Conservation (phyloP, 2,329 filamentous ascomycete genomes). For the Ceratocystis cacaofunesta region DNA sequence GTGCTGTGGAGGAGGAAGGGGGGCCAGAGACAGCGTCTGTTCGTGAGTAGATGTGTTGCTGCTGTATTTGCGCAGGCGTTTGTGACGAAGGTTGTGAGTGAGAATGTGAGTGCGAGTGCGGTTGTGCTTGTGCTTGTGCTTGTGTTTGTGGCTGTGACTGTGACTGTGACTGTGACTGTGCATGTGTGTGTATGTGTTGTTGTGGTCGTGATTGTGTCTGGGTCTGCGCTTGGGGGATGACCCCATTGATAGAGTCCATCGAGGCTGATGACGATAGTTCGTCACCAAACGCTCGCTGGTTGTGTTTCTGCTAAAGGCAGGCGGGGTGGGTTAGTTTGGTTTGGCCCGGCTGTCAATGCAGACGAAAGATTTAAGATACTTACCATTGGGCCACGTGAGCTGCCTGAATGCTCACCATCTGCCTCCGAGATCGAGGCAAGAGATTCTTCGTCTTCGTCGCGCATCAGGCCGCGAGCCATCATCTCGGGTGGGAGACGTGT, state of each 20-base stretch:
- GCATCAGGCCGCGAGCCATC: constrained; percentile 67
- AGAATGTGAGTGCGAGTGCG: neutral
- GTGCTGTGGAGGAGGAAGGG: constrained; percentile 27
- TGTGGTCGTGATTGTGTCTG: constrained; percentile 24
- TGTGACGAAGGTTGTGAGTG: neutral
- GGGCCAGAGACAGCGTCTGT: constrained; percentile 40
- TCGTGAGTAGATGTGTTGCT: constrained; percentile 24
- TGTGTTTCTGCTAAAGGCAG: constrained; percentile 34
- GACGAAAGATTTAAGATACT: constrained; percentile 23
- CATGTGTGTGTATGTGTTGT: neutral
- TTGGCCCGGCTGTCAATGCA: neutral
- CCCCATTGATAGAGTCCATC: constrained; percentile 73
- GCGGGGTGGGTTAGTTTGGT: neutral
- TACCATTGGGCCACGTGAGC: constrained; percentile 2
- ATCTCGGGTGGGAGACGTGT: constrained; percentile 81
- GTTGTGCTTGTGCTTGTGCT: neutral
- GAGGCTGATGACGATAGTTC: constrained; percentile 75
- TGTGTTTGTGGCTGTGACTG: neutral
- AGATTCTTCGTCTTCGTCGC: constrained; percentile 83
- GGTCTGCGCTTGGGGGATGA: constrained; percentile 35
- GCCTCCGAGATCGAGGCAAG: constrained; percentile 22
- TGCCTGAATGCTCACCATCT: constrained; percentile 12
- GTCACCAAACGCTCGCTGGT: constrained; percentile 52
- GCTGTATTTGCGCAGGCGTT: neutral
- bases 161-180: neutral